Percentiles rank a stretch among this genome's conserved stretches.
Conservation (phyloP, 2,329 filamentous ascomycete genomes). For the Fusarium transvaalense region DNA sequence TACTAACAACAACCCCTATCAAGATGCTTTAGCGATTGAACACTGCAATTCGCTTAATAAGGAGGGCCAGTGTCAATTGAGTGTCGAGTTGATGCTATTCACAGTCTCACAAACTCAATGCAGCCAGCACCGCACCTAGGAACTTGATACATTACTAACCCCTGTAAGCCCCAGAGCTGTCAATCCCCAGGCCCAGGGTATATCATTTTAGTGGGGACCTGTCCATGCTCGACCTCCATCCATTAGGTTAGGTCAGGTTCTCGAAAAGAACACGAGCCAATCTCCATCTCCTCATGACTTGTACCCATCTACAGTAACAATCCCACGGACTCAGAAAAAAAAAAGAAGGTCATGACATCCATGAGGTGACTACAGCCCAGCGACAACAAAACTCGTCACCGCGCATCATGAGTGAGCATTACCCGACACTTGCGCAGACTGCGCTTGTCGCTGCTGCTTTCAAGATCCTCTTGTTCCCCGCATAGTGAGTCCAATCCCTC, state of each 20-base stretch:
- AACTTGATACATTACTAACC: neutral
- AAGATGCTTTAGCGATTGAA: neutral
- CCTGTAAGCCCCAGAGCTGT: slow-evolving; percentile 5
- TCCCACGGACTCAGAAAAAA: slow-evolving; percentile 2
- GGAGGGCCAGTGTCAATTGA: neutral
- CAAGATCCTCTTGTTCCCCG: slow-evolving; percentile 92
- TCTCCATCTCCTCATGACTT: slow-evolving; percentile 40
- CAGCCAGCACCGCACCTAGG: neutral
- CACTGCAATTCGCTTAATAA: neutral
- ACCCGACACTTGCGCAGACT: slow-evolving; percentile 90
- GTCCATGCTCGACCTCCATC: slow-evolving; percentile 3
- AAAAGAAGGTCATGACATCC: slow-evolving; percentile 45
- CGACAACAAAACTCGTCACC: slow-evolving; percentile 30
- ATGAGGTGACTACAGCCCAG: slow-evolving; percentile 28
- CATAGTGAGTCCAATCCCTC: slow-evolving; percentile 80
- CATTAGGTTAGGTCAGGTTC: slow-evolving; percentile 1
- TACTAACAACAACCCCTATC: slow-evolving; percentile 21
- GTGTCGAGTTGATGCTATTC: neutral
- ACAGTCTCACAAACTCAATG: neutral
- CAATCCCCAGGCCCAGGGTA: slow-evolving; percentile 24
- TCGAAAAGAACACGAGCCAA: slow-evolving; percentile 41
- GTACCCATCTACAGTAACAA: slow-evolving; percentile 9
- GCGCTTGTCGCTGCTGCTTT: slow-evolving; percentile 87
- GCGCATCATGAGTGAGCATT: slow-evolving; percentile 77
- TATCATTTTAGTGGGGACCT: slow-evolving; percentile 28